Percentiles rank a stretch among this genome's conserved stretches.
Evolutionary conservation across 1,139 yeast species (phyloP).

Genomic region (Pichia sp.): DNA sequence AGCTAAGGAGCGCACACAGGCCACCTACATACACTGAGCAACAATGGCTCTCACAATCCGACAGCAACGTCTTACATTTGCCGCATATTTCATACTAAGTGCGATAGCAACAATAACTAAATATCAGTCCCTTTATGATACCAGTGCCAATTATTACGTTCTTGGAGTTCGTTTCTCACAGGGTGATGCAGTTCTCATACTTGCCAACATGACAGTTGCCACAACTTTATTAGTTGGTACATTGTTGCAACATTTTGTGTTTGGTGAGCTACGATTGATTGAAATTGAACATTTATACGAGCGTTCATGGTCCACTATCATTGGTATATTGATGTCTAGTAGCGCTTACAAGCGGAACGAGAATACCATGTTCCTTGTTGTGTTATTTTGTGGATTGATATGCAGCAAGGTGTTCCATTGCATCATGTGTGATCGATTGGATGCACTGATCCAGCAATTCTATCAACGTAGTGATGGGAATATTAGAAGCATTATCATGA

Average conservation of each 20-base stretch:
- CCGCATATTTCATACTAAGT: constrained; percentile 20
- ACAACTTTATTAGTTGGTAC: constrained; percentile 36
- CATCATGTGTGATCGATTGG: constrained; percentile 59
- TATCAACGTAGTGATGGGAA: constrained; percentile 17
- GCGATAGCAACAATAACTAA: constrained; percentile 16
- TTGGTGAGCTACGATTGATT: constrained; percentile 68
- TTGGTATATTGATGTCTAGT: constrained; percentile 59
- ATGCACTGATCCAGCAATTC: constrained; percentile 38
- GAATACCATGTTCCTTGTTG: constrained; percentile 42
- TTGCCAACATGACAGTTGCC: constrained; percentile 38
- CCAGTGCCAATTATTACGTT: constrained; percentile 25
- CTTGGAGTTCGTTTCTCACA: constrained; percentile 24
- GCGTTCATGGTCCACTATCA: constrained; percentile 54
- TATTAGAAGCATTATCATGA: constrained; percentile 22
- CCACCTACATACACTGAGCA: too few relatives aligned
- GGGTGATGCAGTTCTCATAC: constrained; percentile 24
- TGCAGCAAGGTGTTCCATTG: constrained; percentile 69
- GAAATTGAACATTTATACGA: constrained; percentile 78
- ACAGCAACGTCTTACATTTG: constrained; percentile 9
- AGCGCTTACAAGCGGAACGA: constrained; percentile 49
- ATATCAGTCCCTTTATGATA: constrained; percentile 18
- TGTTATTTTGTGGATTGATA: constrained; percentile 37
- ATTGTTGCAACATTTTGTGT: constrained; percentile 43
- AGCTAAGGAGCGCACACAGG: too few relatives aligned
- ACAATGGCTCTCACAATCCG: not conserved